Conservation (phyloP, 805 yeast species). For the Teunomyces pallodes region DNA sequence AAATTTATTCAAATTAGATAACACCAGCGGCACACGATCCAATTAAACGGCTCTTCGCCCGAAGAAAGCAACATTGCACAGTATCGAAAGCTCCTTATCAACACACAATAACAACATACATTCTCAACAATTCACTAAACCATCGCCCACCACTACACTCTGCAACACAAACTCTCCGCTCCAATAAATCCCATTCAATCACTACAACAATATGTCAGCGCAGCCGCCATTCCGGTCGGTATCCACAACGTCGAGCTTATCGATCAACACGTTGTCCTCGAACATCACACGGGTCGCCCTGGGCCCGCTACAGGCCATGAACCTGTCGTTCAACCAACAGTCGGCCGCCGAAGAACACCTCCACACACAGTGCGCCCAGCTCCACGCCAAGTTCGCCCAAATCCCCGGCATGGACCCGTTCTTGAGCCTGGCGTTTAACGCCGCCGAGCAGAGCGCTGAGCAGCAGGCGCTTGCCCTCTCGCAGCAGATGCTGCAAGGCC, state of each 20-base stretch:
- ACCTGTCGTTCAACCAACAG: conserved; percentile 57
- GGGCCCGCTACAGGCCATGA: conserved; percentile 46
- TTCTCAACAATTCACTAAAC: too few relatives aligned
- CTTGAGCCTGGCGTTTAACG: conserved; percentile 57
- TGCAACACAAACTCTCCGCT: too few relatives aligned
- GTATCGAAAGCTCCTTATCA: too few relatives aligned
- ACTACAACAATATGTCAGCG: neutral
- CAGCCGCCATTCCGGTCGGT: conserved; percentile 36
- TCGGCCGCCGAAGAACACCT: conserved; percentile 66
- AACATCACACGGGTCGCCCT: conserved; percentile 39
- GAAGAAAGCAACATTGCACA: too few relatives aligned
- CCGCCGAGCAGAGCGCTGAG: conserved; percentile 69
- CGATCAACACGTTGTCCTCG: conserved; percentile 29
- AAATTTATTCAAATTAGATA: neutral
- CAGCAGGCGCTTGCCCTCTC: conserved; percentile 60
- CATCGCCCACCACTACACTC: too few relatives aligned
- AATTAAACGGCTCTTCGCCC: neutral
- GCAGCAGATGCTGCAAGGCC: conserved; percentile 24
- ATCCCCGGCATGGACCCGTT: conserved; percentile 71
- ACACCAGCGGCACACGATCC: neutral
- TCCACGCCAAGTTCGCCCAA: conserved; percentile 53
- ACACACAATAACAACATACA: too few relatives aligned
- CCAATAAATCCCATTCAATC: neutral
- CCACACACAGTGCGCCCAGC: conserved; percentile 59
- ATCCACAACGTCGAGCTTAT: conserved; percentile 30